phyloP scores from a whole-genome alignment of 2,329 filamentous ascomycete species.

The Ceratocystis huliohia region DNA sequence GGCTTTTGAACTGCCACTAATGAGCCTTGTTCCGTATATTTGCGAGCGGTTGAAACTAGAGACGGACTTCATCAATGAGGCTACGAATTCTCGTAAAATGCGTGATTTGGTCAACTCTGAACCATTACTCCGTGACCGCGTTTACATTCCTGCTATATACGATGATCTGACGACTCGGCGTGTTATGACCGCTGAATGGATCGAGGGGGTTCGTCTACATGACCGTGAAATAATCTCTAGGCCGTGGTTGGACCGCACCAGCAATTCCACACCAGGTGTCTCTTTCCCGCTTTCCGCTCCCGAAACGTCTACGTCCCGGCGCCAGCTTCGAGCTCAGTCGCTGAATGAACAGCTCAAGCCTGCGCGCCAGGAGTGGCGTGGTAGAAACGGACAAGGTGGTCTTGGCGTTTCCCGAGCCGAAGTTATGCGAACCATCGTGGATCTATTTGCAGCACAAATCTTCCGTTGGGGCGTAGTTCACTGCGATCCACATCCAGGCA shows the following conservation, averaged over 20 bases:
- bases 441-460: slow-evolving; percentile 94
- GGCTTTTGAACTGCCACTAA: slow-evolving; percentile 87
- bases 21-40: slow-evolving; percentile 83
- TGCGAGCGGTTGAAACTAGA: slow-evolving; percentile 83
- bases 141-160: slow-evolving; percentile 81
- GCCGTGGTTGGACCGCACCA: slow-evolving; percentile 66
- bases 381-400: slow-evolving; percentile 58
- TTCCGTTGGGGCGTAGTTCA: slow-evolving; percentile 94
- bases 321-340: slow-evolving; percentile 39
- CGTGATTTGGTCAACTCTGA: slow-evolving; percentile 61
- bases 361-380: slow-evolving; percentile 65
- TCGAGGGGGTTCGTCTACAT: slow-evolving; percentile 86
- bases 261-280: slow-evolving; percentile 65
- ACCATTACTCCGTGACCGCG: slow-evolving; percentile 59
- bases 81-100: slow-evolving; percentile 78
- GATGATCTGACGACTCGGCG: slow-evolving; percentile 68
- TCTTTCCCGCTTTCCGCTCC: slow-evolving; percentile 48
- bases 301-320: slow-evolving; percentile 35
- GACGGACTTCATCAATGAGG: slow-evolving; percentile 89
- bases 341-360: slow-evolving; percentile 58
- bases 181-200: slow-evolving; percentile 93
- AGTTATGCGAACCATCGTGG: slow-evolving; percentile 93
- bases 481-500: slow-evolving; percentile 93
- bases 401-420: slow-evolving; percentile 71
- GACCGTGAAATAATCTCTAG: slow-evolving; percentile 71